Conservation (phyloP, 371 early-diverging fungal genomes). For the Fennellomyces sp. region DNA sequence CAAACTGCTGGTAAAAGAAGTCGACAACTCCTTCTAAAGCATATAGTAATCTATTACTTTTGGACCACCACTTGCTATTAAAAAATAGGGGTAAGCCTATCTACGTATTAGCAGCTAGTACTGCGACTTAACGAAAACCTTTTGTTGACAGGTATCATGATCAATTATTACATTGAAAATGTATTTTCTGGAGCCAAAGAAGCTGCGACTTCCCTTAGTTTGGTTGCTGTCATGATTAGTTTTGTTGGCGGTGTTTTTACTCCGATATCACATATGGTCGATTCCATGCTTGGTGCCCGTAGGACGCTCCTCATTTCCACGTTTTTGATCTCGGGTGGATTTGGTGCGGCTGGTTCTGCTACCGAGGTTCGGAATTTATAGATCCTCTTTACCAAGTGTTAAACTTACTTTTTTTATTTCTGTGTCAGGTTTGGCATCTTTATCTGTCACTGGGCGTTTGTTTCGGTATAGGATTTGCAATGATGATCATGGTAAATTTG, state of each 20-base stretch:
- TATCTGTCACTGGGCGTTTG: conserved; percentile 63
- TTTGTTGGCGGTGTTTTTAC: conserved; percentile 11
- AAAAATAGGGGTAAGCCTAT: too few species aligned
- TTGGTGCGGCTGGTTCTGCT: conserved; percentile 22
- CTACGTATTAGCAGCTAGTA: too few species aligned
- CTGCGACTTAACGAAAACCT: too few species aligned
- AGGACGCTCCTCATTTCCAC: conserved; percentile 5
- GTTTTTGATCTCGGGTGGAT: conserved; percentile 13
- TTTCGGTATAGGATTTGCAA: conserved; percentile 56
- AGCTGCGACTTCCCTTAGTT: conserved; percentile 8
- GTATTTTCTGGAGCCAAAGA: conserved; percentile 5
- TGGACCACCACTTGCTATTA: too few species aligned
- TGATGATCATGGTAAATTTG: conserved; percentile 27
- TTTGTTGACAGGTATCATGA: conserved; percentile 19
- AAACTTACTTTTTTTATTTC: neutral
- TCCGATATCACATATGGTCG: conserved; percentile 10
- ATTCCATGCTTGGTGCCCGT: conserved; percentile 8
- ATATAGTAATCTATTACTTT: too few species aligned
- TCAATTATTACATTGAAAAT: conserved; percentile 16
- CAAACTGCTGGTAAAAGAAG: conserved; percentile 41
- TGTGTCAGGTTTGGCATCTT: conserved; percentile 52
- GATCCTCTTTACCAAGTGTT: neutral
- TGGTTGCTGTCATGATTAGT: conserved; percentile 15
- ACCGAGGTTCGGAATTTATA: conserved; percentile 12
- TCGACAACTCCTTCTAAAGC: too few species aligned